phyloP scores from a whole-genome alignment of 495 filamentous ascomycete species.

The Penicillium herquei region DNA sequence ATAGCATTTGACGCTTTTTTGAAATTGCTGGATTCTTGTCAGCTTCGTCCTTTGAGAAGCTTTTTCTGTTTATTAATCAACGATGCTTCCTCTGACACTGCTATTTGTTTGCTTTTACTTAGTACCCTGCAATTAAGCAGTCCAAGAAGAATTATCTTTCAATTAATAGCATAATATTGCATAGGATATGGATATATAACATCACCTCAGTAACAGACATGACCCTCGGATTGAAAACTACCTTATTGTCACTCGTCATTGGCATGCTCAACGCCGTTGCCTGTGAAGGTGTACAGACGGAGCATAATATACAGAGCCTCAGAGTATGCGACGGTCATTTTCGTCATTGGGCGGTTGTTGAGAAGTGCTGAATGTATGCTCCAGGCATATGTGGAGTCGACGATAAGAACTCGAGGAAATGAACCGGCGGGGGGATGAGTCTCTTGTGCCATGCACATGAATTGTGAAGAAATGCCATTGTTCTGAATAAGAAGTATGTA shows the following conservation, averaged over 20 bases:
- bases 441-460: not conserved
- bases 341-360: conserved; percentile 30
- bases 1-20: too few relatives aligned
- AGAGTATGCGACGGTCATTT: conserved; percentile 26
- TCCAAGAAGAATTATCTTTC: too few relatives aligned
- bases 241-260: conserved; percentile 36
- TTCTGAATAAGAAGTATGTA: not conserved
- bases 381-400: not conserved
- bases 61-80: too few relatives aligned
- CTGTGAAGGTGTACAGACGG: conserved; percentile 30
- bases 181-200: too few relatives aligned
- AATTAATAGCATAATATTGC: too few relatives aligned
- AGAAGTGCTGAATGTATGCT: too few relatives aligned
- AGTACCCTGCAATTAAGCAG: too few relatives aligned
- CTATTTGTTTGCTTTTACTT: too few relatives aligned
- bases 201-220: not conserved
- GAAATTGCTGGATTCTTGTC: too few relatives aligned
- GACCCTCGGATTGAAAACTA: conserved; percentile 41
- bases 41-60: too few relatives aligned
- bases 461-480: not conserved
- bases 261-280: conserved; percentile 37
- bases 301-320: conserved; percentile 29
- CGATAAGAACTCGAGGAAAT: not conserved
- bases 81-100: too few relatives aligned
- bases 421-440: not conserved